Percentiles rank a stretch among this genome's conserved stretches.
Evolutionary conservation across 2,329 filamentous ascomycete genomes (phyloP).

Genomic region (Kalmusia sp.): DNA sequence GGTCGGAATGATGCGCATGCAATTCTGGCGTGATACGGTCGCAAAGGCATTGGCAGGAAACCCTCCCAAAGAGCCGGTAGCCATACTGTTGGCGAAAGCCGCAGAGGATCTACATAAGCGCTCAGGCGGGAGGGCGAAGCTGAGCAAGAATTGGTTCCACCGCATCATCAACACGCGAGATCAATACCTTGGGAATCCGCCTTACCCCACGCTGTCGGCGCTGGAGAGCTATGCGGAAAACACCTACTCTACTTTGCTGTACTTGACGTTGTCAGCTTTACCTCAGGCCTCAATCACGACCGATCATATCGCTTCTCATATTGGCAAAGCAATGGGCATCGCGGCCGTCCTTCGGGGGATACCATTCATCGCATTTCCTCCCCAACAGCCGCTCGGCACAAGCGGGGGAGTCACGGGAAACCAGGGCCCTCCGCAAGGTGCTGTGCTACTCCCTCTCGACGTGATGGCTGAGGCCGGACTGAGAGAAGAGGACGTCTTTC

Average conservation of each 20-base stretch:
- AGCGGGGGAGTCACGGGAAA: conserved; percentile 38
- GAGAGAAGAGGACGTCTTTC: conserved; percentile 87
- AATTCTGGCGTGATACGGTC: conserved; percentile 92
- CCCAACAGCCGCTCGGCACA: conserved; percentile 62
- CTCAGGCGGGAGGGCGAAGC: conserved; percentile 55
- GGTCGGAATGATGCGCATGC: conserved; percentile 86
- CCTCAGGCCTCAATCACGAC: conserved; percentile 82
- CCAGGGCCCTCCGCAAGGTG: conserved; percentile 62
- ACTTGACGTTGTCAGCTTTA: conserved; percentile 81
- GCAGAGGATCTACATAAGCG: conserved; percentile 63
- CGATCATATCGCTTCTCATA: conserved; percentile 92
- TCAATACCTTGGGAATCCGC: conserved; percentile 81
- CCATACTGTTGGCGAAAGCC: conserved; percentile 78
- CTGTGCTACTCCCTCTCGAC: conserved; percentile 83
- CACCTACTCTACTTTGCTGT: conserved; percentile 92
- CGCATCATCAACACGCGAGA: conserved; percentile 83
- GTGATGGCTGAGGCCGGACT: conserved; percentile 84
- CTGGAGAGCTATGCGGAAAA: conserved; percentile 92
- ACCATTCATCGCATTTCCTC: conserved; percentile 83
- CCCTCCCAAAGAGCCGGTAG: conserved; percentile 90
- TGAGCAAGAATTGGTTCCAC: conserved; percentile 64
- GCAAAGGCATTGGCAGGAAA: conserved; percentile 76
- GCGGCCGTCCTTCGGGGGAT: conserved; percentile 84
- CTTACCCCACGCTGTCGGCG: conserved; percentile 74
- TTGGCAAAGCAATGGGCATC: conserved; percentile 93